Base-by-base conservation (phyloP, 768 basidiomycete genomes). In the Kwoniella newhampshirensis region DNA sequence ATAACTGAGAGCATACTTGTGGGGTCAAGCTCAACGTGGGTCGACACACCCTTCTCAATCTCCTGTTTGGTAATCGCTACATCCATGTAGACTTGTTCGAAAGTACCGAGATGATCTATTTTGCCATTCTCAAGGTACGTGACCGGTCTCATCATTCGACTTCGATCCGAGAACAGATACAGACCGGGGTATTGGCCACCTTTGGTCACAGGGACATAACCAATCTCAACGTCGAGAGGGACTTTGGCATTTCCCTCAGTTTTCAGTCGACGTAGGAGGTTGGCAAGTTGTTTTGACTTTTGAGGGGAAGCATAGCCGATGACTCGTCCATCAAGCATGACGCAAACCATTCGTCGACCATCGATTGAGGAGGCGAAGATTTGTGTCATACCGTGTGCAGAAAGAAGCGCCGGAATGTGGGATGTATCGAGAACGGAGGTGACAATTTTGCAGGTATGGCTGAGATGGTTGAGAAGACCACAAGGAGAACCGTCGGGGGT, bases 21-120 rank as follows among this genome's bases (percentile, higher is more conserved):
- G 3, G 96, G 90, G 37, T 88, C 82, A 68, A 91, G 87, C 78
- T 99, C 96, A 39, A 96, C 87, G 76, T 99, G 96, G 0, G 89
- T 88, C 18, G 91, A 87, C 6, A 88, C 80, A 15, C 82, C 85
- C 53, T 79, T 75, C 59, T 82, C 81, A 54, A 97, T 86, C 77
- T 96, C 96, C 65, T 87, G 86, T 3, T 86, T 86, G 51, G 84
- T 89, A 68, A 89, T 87, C 2, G 96, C 94, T 73, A 99, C 89
- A 72, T 99, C 90, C 91, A 98, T 91, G 75, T 98, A 99, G 4
- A 97, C 96, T 78, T 99, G 96, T 77, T 99, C 96, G 68, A 99
- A 99, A 7, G 94, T 83, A 2, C 96, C 96, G 52, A 98, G 82
- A 74, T 89, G 88, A 75, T 99, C 96, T 60, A 88, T 82, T 60